Percentiles rank a stretch among this genome's conserved stretches.
These are phyloP conservation scores for Globisporangium middletonii DNA, from an alignment of 352 stramenopile species.

Conservation along the genomic window DNA sequence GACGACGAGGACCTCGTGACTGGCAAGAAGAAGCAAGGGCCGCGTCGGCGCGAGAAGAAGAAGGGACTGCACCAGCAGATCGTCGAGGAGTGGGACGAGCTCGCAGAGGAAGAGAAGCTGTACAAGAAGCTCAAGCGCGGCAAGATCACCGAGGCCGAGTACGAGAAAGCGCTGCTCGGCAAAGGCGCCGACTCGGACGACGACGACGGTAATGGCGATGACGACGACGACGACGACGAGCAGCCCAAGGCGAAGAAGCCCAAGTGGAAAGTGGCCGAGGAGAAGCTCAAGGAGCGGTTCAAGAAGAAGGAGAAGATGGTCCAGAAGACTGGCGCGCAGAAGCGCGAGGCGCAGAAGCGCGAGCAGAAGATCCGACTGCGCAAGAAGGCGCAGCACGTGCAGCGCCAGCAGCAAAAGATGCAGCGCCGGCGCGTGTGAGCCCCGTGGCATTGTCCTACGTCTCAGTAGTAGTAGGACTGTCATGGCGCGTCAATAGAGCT, in stretches of 20 bases:
- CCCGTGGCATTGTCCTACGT: neutral
- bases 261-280: constrained; percentile 49
- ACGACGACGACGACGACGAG: constrained; percentile 29
- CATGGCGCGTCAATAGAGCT: constrained; percentile 9
- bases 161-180: constrained; percentile 73
- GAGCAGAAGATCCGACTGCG: constrained; percentile 78
- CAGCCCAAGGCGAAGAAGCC: constrained; percentile 39
- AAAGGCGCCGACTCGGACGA: constrained; percentile 37
- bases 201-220: constrained; percentile 17
- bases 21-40: constrained; percentile 62
- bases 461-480: neutral
- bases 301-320: constrained; percentile 78
- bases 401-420: constrained; percentile 49
- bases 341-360: constrained; percentile 66
- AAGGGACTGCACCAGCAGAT: constrained; percentile 95
- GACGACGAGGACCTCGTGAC: constrained; percentile 29
- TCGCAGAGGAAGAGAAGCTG: constrained; percentile 95
- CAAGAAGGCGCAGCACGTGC: constrained; percentile 74
- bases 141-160: constrained; percentile 96
- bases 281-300: constrained; percentile 75
- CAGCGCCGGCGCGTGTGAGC: constrained; percentile 26
- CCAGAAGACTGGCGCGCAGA: constrained; percentile 67
- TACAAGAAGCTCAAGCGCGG: constrained; percentile 97
- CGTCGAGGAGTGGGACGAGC: constrained; percentile 99
- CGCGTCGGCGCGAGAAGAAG: constrained; percentile 91